Base-by-base conservation (phyloP, 768 basidiomycete genomes). In the Leucocoprinus leucothites region DNA sequence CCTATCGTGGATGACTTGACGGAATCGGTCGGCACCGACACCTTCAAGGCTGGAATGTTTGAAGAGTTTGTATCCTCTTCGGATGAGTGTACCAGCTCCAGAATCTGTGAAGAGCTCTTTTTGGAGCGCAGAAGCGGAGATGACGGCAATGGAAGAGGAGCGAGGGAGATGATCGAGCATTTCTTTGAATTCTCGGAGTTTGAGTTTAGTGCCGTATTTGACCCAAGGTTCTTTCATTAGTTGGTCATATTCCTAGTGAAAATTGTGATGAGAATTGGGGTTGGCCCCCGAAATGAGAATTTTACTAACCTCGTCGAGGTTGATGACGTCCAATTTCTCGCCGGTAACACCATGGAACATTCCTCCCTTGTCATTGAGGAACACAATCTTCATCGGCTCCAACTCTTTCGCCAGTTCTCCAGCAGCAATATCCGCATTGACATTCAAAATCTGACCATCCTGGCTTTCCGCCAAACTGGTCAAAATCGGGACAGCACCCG, bases 201-300 rank as follows among this genome's bases (percentile, higher is more conserved):
- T 98, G 70, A 99, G 90, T 72, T 99, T 99, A 60, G 96, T 98
- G 58, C 96, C 97, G 68, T 86, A 98, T 69, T 97, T 97, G 71
- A 99, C 96, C 97, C 97, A 99, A 5, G 94, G 82, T 72, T 98
- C 90, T 66, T 94, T 95, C 94, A 98, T 91, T 56, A 99, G 86
- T 21, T 82, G 82, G 61, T 96, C 91, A 71, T 96, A 98, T 75
- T 99, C 97, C 89, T 94, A 64, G 21, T 7, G 21, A 36, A 9
- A 50, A 3, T n/a, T 2, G 19, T n/a, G n/a, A n/a, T n/a, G n/a
- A n/a, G n/a, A n/a, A 22, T 2, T 24, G 14, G 1, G 13, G 9
- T 22, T 50, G n/a, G 9, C 18, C 34, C 11, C 13, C n/a, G 19
- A 13, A 14, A 14, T 22, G 11, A 47, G 3, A 16, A 26, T 31